Evolutionary conservation across 306 rosid genomes (phyloP).

Genomic region (Abrus precatorius): DNA sequence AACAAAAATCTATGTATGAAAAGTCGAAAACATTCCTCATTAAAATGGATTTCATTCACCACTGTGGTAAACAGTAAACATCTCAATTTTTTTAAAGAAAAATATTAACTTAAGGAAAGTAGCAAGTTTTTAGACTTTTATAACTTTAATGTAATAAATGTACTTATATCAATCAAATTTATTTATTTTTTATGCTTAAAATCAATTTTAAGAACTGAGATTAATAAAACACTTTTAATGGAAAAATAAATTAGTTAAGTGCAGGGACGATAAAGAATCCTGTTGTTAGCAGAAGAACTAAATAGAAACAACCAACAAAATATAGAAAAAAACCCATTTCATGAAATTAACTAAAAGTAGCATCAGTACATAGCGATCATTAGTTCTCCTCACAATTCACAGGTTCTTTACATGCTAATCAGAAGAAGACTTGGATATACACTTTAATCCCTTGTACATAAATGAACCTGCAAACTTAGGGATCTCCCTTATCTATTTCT

Average conservation of each 20-base stretch:
- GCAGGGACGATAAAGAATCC: not conserved
- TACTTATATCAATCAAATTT: no score
- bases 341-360: slow-evolving; percentile 38
- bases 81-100: not conserved
- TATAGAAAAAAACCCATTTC: slow-evolving; percentile 30
- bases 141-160: no score
- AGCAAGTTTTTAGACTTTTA: no score
- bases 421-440: slow-evolving; percentile 31
- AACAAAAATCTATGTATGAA: not conserved
- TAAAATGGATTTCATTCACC: slow-evolving; percentile 4
- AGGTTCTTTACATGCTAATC: slow-evolving; percentile 48
- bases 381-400: slow-evolving; percentile 47
- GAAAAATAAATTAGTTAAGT: not conserved
- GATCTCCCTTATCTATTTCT: slow-evolving; percentile 37
- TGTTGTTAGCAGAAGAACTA: not conserved
- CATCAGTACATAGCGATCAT: slow-evolving; percentile 48
- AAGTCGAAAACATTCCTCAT: not conserved
- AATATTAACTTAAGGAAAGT: no score
- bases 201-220: no score
- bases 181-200: no score
- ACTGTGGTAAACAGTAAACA: slow-evolving; percentile 3
- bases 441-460: slow-evolving; percentile 33
- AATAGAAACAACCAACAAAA: not conserved
- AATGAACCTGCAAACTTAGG: slow-evolving; percentile 53
- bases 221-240: not conserved